phyloP scores from a whole-genome alignment of 495 filamentous ascomycete genomes.

The Echria macrotheca region DNA sequence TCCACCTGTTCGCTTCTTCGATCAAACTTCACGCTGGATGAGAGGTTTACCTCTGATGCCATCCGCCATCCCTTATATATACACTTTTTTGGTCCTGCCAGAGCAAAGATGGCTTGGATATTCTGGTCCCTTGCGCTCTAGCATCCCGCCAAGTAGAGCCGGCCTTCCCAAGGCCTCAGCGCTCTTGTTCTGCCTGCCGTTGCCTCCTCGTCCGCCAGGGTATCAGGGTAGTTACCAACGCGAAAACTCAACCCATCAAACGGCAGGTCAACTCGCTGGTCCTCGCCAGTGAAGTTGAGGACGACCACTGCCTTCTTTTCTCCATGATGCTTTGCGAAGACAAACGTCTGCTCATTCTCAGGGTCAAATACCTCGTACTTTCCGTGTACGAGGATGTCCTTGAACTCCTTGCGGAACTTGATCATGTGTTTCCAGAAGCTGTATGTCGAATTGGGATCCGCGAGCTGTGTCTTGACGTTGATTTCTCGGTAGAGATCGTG shows the following conservation, averaged over 20 bases:
- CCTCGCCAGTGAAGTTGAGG: conserved; percentile 30
- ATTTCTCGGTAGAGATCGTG: conserved; percentile 48
- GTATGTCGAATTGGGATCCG: conserved; percentile 34
- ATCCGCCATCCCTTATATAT: too few species aligned
- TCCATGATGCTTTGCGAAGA: conserved; percentile 35
- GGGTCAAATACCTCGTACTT: conserved; percentile 37
- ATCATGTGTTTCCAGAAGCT: conserved; percentile 45
- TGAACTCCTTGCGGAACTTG: conserved; percentile 34
- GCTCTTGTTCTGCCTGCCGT: conserved; percentile 1
- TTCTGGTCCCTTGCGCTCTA: neutral
- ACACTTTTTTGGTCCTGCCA: too few species aligned
- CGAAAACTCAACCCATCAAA: conserved; percentile 14
- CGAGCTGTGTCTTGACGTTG: conserved; percentile 46
- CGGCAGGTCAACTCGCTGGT: conserved; percentile 21
- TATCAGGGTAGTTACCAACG: conserved; percentile 24
- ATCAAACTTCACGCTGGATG: too few species aligned
- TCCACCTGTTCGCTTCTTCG: too few species aligned
- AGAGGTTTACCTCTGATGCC: too few species aligned
- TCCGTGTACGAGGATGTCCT: conserved; percentile 42
- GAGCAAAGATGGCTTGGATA: too few species aligned
- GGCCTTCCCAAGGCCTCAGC: conserved; percentile 27
- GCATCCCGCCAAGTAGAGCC: conserved; percentile 21
- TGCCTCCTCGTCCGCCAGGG: conserved; percentile 6
- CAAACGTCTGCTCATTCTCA: conserved; percentile 36
- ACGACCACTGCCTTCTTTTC: conserved; percentile 22